Base-by-base conservation (phyloP, 1,284 basidiomycete species). In the Tylopilus orsonianus region DNA sequence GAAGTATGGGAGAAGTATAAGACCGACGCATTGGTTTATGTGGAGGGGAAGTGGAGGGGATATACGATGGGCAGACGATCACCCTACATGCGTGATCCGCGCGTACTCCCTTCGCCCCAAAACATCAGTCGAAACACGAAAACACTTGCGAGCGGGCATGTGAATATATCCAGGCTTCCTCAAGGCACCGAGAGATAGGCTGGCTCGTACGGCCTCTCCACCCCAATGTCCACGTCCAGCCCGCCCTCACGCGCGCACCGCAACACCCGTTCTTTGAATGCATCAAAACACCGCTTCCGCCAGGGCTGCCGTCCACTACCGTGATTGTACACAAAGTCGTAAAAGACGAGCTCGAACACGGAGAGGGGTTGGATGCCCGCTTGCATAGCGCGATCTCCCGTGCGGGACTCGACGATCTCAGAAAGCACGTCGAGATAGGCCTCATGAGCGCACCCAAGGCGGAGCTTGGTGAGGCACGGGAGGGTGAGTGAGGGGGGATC, bases 191-290 rank as follows among this genome's bases (percentile, higher is more conserved):
- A 19, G 9, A 65, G 23, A 48, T 62, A 65, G 27, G 30, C 52
- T 1, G 60, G 62, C 12, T 65, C 61, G 6, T 62, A 62, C 20
- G 61, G 61, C 42, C 61, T 40, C 33, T 65, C 59, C 6, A 64
- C 54, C 23, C 38, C 30, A 5, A 62, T 62, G 3, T 62, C 56
- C 18, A 62, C 56, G 4, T 64, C 49, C 34, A 65, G 50, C 13
- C 56, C 50, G n/a, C 50, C 52, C 24, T 61, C 56, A 12, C 41
- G 61, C 3, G 60, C 62, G 27, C 52, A 65, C 16, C 22, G 40
- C 39, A 61, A 37, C 26, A 65, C 53, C 10, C 56, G 58, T 16
- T 52, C 49, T 33, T 40, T 44, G 39, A 65, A 63, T 8, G 41
- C 48, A 12, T 53, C 52, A 7, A 62, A 61, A 16, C 52, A 53